phyloP scores from a whole-genome alignment of 352 stramenopile genomes.

The Phytophthora melonis region DNA sequence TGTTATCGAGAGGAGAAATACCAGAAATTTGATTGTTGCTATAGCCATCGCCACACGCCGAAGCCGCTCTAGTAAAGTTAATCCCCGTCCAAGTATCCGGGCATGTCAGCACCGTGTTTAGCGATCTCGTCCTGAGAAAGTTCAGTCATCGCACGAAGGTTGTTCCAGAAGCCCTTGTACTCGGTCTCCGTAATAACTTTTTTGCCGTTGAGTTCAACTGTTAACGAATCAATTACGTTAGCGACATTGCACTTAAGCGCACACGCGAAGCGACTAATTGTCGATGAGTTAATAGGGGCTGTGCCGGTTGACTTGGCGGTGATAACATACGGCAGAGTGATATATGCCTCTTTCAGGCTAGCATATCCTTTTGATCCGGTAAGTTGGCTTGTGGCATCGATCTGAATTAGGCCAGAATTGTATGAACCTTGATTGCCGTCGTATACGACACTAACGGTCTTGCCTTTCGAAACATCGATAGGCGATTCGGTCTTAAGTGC shows the following conservation, averaged over 20 bases:
- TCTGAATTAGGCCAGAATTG: no score
- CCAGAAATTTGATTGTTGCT: no score
- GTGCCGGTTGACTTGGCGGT: not conserved
- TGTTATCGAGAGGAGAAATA: no score
- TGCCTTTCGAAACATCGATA: not conserved
- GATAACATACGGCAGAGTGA: no score
- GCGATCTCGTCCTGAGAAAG: not conserved
- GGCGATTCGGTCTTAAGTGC: not conserved
- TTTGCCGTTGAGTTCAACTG: not conserved
- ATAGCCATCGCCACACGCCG: no score
- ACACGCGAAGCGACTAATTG: not conserved
- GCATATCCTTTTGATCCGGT: no score
- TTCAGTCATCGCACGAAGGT: no score
- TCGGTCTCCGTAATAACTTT: not conserved
- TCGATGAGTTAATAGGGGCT: no score
- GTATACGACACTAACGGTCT: not conserved
- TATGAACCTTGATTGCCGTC: no score
- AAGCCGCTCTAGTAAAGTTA: no score
- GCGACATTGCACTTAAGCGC: not conserved
- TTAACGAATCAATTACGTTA: not conserved
- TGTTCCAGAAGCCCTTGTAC: conserved; percentile 8
- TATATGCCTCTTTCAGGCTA: no score
- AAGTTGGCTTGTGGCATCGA: no score
- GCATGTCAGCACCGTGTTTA: not conserved
- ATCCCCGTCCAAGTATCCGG: not conserved